Evolutionary conservation across 768 basidiomycete genomes (phyloP).

Genomic region (Strobilomyces dryophilus): DNA sequence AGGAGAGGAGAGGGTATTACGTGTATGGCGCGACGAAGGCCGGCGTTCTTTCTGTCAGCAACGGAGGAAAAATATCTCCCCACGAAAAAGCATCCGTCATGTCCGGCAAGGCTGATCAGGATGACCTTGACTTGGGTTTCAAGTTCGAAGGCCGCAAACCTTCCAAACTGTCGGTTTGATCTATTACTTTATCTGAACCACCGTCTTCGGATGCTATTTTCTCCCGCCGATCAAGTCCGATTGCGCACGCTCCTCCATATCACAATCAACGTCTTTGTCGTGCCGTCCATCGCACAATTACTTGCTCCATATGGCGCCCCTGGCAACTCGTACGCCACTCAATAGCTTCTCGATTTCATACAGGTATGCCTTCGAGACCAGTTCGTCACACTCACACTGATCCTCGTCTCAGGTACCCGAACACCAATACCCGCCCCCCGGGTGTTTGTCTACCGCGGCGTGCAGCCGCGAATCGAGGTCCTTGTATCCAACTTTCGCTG

Average conservation of each 20-base stretch:
- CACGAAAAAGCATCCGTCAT: constrained; percentile 22
- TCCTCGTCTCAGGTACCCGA: constrained; percentile 16
- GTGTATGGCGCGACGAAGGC: constrained; percentile 12
- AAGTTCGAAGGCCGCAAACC: constrained; percentile 30
- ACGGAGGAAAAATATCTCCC: constrained; percentile 24
- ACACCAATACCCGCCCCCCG: not conserved
- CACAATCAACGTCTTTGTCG: constrained; percentile 15
- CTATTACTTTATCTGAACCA: constrained; percentile 29
- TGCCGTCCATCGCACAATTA: constrained; percentile 8
- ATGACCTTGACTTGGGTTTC: constrained; percentile 28
- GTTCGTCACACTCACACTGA: constrained; percentile 3
- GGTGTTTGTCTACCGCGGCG: not conserved
- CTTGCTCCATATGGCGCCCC: constrained; percentile 8
- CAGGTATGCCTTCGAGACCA: constrained; percentile 1
- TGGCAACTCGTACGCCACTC: constrained; percentile 15
- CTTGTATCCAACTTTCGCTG: not conserved
- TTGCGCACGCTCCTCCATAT: constrained; percentile 15
- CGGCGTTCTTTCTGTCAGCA: constrained; percentile 19
- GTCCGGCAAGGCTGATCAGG: constrained; percentile 29
- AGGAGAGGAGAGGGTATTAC: constrained; percentile 18
- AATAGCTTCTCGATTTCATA: constrained; percentile 10
- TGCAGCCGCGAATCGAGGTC: not conserved
- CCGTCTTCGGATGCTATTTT: constrained; percentile 22
- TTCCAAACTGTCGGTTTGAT: constrained; percentile 25
- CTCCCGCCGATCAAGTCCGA: constrained; percentile 34